Evolutionary conservation across 2,329 filamentous ascomycete genomes (phyloP), one percentile per base, ranked within the genome.

Genomic region (Seiridium unicorne): DNA sequence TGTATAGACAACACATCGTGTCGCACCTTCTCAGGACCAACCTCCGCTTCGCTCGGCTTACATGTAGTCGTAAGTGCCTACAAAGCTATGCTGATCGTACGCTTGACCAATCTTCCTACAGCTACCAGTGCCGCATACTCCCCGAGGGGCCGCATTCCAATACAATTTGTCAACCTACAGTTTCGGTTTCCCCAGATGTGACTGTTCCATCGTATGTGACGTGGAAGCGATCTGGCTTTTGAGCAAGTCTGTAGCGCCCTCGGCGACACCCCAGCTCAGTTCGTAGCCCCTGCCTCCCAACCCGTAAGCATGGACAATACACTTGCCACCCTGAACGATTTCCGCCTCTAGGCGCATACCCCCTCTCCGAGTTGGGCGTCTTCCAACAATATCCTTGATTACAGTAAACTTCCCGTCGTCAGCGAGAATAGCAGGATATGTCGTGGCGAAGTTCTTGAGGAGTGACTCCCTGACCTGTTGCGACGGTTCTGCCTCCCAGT

Each of bases 201-300:
- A 40, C 5, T 40, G 51, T 11, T 26, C 18, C 18, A 26, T 26
- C 18, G 46, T 9, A 8, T 48, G 10, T 44, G 36, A 5, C 35
- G 10, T 3, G 35, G 10, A 32, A 13, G 32, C 61, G 40, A 69
- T 40, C 38, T 71, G 63, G 32, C 63, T 61, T 10, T 54, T 61
- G 11, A 82, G 74, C 63, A 84, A 66, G 26, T 68, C 66, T 3
- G 73, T 70, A 8, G 84, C 81, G 55, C 80, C 80, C 51, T 77
- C 77, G 0, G 84, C 85, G 5, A 87, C 77, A 0, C 85, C 85
- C 82, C 84, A 85, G 13, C 84, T 86, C 6, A 87, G 64, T 71
- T 88, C 85, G 64, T 80, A 87, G 0, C 85, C 85, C n/a, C 85
- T 76, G 3, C 85, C 85, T 3, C 84, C 85, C 26, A 84, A 78